phyloP scores from a whole-genome alignment of 345 rosid species.

The Eucalyptus leucophloia region DNA sequence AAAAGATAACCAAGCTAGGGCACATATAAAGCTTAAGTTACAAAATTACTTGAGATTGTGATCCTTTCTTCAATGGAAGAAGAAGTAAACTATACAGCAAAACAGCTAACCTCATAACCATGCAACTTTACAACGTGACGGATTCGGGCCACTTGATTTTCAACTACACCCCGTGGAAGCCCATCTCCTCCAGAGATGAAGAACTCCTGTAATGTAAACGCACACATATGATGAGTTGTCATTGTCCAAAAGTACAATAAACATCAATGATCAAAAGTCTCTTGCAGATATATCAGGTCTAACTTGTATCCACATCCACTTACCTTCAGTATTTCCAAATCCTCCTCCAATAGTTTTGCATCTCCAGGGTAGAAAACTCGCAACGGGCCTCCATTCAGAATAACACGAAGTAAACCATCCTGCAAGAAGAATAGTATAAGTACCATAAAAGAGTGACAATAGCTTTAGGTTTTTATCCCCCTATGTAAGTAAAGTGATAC shows the following conservation, averaged over 20 bases:
- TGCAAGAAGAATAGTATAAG: constrained; percentile 11
- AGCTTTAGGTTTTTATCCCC: background rate
- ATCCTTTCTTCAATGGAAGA: background rate
- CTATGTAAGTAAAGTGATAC: constrained; percentile 23
- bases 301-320: background rate
- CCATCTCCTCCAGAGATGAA: constrained; percentile 97
- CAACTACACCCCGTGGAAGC: constrained; percentile 95
- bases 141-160: constrained; percentile 83
- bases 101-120: constrained; percentile 63
- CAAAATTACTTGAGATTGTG: background rate
- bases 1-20: background rate
- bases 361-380: constrained; percentile 62
- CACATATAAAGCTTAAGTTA: background rate
- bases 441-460: background rate
- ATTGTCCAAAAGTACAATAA: background rate
- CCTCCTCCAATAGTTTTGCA: constrained; percentile 78
- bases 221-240: background rate
- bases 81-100: background rate
- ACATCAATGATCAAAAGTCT: background rate
- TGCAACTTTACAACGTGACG: constrained; percentile 71
- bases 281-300: background rate
- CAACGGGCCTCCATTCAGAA: constrained; percentile 76
- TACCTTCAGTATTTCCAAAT: constrained; percentile 87
- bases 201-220: constrained; percentile 43
- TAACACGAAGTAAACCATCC: constrained; percentile 87